These are phyloP conservation scores for Carpinus viminea DNA, from an alignment of 306 rosid genomes.

Conservation along the genomic window DNA sequence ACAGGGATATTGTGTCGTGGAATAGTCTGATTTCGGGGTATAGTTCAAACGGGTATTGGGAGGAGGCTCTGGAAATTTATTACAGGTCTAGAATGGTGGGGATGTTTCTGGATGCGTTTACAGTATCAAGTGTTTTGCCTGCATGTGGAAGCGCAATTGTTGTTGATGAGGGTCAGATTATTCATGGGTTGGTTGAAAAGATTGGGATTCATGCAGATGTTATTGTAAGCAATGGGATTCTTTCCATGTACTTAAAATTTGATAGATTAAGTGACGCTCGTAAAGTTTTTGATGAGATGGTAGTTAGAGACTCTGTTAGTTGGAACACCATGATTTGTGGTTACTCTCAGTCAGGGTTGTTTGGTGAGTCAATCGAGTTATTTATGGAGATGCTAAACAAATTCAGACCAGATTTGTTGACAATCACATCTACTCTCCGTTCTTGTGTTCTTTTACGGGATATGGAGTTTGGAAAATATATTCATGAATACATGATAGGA, in stretches of 20 bases:
- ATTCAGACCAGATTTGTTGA: conserved; percentile 37
- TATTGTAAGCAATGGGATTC: conserved; percentile 37
- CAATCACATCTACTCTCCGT: conserved; percentile 34
- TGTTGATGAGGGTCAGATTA: conserved; percentile 25
- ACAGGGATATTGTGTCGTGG: conserved; percentile 31
- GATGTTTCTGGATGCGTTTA: conserved; percentile 29
- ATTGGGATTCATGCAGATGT: conserved; percentile 32
- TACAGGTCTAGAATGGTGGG: conserved; percentile 14
- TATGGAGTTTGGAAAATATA: conserved; percentile 37
- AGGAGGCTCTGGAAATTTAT: conserved; percentile 34
- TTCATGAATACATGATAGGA: conserved; percentile 50
- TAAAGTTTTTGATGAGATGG: conserved; percentile 53
- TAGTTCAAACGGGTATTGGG: conserved; percentile 41
- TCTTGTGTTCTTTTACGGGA: conserved; percentile 37
- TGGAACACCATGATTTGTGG: conserved; percentile 71
- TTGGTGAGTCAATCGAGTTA: conserved; percentile 30
- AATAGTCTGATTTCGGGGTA: conserved; percentile 43
- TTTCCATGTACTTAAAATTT: conserved; percentile 41
- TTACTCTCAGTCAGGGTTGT: conserved; percentile 36
- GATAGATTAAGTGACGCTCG: conserved; percentile 29
- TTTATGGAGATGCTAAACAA: conserved; percentile 33
- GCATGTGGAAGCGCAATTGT: conserved; percentile 33
- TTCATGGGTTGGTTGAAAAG: conserved; percentile 35
- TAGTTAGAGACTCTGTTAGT: conserved; percentile 47
- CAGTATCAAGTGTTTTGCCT: conserved; percentile 28